These are phyloP conservation scores for Exophiala oligosperma DNA, from an alignment of 2,329 filamentous ascomycete species.

Conservation along the genomic window DNA sequence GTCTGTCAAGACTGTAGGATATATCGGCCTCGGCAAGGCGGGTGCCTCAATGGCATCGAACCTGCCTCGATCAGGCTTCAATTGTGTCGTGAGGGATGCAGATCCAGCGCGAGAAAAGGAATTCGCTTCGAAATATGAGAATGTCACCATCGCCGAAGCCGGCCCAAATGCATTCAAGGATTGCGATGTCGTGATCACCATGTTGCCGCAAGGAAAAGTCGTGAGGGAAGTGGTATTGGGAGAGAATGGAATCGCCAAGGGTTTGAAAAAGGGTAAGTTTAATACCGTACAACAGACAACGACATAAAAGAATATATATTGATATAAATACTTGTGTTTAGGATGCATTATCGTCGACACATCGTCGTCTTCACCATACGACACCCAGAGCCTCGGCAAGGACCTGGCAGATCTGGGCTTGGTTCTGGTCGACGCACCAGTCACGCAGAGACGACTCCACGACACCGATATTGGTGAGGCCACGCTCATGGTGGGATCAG, in stretches of 20 bases:
- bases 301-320: background rate
- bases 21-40: constrained; percentile 38
- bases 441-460: constrained; percentile 25
- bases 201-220: constrained; percentile 38
- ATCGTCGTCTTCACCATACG: constrained; percentile 26
- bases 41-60: constrained; percentile 37
- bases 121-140: constrained; percentile 84
- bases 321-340: background rate
- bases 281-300: constrained; percentile 7
- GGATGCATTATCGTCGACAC: constrained; percentile 26
- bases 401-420: constrained; percentile 18
- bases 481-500: constrained; percentile 25
- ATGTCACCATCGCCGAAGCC: constrained; percentile 32
- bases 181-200: constrained; percentile 36
- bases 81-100: constrained; percentile 34
- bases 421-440: constrained; percentile 23
- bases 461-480: constrained; percentile 26
- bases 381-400: constrained; percentile 21
- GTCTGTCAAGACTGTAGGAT: constrained; percentile 31
- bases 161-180: constrained; percentile 32
- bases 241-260: constrained; percentile 31
- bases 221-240: constrained; percentile 35
- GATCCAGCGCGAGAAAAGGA: constrained; percentile 60
- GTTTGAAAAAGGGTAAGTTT: constrained; percentile 34
- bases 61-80: constrained; percentile 35